A percentile compares a stretch with the other conserved stretches of the same genome.
phyloP scores from a whole-genome alignment of 2,329 filamentous ascomycete species.

The Sporothrix inflata region DNA sequence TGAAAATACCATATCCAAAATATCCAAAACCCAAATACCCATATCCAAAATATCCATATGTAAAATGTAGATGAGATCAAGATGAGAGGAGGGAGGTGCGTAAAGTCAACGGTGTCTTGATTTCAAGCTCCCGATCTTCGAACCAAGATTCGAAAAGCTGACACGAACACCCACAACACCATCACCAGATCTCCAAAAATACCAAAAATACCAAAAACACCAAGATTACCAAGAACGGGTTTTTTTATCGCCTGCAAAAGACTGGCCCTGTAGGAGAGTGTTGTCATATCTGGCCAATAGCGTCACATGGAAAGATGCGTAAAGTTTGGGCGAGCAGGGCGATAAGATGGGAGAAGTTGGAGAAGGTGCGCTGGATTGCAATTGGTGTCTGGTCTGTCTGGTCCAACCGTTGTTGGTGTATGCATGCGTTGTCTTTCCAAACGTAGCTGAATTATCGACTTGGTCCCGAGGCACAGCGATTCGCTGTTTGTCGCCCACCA shows the following conservation, averaged over 20 bases:
- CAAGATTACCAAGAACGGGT: too few relatives aligned
- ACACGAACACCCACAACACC: background rate
- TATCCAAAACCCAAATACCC: background rate
- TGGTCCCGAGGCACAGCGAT: background rate
- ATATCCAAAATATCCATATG: background rate
- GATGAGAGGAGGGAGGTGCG: background rate
- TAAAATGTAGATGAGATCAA: background rate
- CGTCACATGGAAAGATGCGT: background rate
- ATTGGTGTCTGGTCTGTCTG: too few relatives aligned
- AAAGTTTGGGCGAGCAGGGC: background rate
- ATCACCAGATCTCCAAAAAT: background rate
- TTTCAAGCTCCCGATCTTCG: background rate
- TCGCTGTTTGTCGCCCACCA: background rate
- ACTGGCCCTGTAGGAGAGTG: background rate
- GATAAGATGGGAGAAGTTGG: background rate
- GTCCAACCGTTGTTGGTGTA: background rate
- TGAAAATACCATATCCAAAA: too few relatives aligned
- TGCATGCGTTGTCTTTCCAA: background rate
- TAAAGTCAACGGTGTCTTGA: background rate
- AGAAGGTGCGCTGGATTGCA: background rate
- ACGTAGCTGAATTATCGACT: background rate
- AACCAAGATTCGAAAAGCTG: slow-evolving; percentile 10
- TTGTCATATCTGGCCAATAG: background rate
- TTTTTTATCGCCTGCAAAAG: background rate
- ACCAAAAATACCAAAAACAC: background rate